Conservation (phyloP, 1,284 basidiomycete species). For the Anthracocystis walkeri region DNA sequence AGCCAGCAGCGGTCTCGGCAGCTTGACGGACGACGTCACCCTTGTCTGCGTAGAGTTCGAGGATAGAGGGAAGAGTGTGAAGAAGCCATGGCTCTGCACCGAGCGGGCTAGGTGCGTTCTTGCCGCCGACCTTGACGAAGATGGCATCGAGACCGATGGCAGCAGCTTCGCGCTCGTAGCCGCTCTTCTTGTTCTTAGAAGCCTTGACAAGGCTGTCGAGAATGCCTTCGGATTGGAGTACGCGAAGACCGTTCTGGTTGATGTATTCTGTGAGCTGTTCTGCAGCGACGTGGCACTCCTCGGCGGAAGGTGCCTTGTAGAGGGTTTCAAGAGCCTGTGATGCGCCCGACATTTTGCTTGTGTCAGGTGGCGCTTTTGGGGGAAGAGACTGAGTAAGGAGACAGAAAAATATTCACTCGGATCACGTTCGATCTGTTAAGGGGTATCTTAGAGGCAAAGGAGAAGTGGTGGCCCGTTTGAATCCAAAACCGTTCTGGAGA, state of each 20-base stretch:
- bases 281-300: slow-evolving; percentile 67
- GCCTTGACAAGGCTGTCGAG: slow-evolving; percentile 72
- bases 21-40: slow-evolving; percentile 89
- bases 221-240: slow-evolving; percentile 68
- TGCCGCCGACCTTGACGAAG: slow-evolving; percentile 67
- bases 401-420: neutral
- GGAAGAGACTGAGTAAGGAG: neutral
- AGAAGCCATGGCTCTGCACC: slow-evolving; percentile 85
- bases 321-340: slow-evolving; percentile 50
- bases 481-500: neutral
- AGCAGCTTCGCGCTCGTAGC: slow-evolving; percentile 90
- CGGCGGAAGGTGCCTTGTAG: slow-evolving; percentile 59
- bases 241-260: slow-evolving; percentile 67
- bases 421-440: too few species aligned
- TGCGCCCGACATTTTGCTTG: slow-evolving; percentile 34
- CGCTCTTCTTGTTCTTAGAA: slow-evolving; percentile 84
- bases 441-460: slow-evolving; percentile 21
- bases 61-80: slow-evolving; percentile 80
- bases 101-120: slow-evolving; percentile 74
- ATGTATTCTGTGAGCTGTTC: slow-evolving; percentile 69
- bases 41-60: slow-evolving; percentile 93
- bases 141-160: slow-evolving; percentile 76
- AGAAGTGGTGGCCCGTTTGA: neutral
- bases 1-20: slow-evolving; percentile 83
- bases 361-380: slow-evolving; percentile 16